phyloP scores from a whole-genome alignment of 1,139 yeast genomes.

The Kluyveromyces marxianus region DNA sequence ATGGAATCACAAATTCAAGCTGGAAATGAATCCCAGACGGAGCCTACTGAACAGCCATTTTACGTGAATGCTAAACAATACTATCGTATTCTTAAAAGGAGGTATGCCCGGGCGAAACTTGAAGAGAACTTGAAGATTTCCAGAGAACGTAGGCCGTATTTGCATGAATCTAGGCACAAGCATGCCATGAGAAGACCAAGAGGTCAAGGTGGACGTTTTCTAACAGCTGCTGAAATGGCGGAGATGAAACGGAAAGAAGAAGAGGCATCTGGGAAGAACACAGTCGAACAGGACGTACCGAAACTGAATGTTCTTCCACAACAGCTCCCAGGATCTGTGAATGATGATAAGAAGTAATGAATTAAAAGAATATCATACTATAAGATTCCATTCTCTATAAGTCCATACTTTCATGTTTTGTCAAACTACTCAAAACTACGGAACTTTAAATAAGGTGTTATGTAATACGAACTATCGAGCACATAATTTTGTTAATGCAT shows the following conservation, averaged over 20 bases:
- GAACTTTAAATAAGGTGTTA: background rate
- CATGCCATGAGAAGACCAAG: conserved; percentile 99
- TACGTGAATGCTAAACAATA: conserved; percentile 97
- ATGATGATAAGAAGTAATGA: background rate
- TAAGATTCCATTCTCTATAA: background rate
- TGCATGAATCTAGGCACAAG: conserved; percentile 95
- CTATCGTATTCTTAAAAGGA: conserved; percentile 84
- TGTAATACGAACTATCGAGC: background rate
- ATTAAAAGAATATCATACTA: background rate
- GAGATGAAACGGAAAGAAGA: conserved; percentile 52
- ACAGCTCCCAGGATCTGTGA: conserved; percentile 3
- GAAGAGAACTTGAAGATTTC: conserved; percentile 86
- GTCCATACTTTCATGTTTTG: too few species aligned
- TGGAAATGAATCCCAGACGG: background rate
- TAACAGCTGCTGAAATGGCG: conserved; percentile 92
- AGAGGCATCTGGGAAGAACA: conserved; percentile 3
- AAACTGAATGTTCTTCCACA: conserved; percentile 6
- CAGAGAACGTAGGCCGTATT: conserved; percentile 85
- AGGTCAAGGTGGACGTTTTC: conserved; percentile 96
- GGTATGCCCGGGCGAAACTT: conserved; percentile 87
- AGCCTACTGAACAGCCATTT: conserved; percentile 72
- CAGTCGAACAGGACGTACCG: background rate
- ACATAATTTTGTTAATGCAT: conserved; percentile 23
- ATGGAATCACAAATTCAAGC: too few species aligned
- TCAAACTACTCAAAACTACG: too few species aligned